Base-by-base conservation (phyloP, 2,329 filamentous ascomycete species). In the Ambrosiella beaveri region DNA sequence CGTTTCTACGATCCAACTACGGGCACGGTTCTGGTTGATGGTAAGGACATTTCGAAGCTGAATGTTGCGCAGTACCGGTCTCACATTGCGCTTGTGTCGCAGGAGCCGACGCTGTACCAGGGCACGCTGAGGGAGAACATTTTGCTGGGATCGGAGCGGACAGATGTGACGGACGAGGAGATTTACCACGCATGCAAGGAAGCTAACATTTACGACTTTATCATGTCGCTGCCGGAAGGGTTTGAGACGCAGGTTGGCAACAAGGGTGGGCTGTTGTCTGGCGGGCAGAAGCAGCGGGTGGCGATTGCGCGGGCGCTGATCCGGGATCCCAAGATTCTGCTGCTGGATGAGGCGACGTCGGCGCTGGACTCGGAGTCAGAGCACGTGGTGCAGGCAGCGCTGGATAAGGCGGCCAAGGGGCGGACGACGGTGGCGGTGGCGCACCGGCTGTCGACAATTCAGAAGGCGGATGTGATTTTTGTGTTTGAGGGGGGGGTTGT, bases 71-170 rank as follows among this genome's bases (percentile, higher is more conserved):
- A 90, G 58, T 96, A 96, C 71, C 84, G 93, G 56, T 82, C 78
- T 15, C 81, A 84, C 68, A 79, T 97, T 62, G 85, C 91, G 0
- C 82, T 98, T 8, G 91, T 98, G 12, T 89, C 85, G 39, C 93
- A 97, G 67, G 93, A 97, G 68, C 91, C 93, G 0, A 95, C 91
- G 0, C 73, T 98, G 0, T 98, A 96, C 71, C 89, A 95, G 68
- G 93, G 91, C 49, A 90, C 85, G 0, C 88, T 98, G 65, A 80
- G 78, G 63, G 90, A 97, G 39, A 97, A 97, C 67, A 88, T 97
- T 62, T 71, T 95, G 4, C 78, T 97, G 1, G 88, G 89, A 9
- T 81, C 81, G 44, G 73, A 85, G 7, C 50, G 56, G 13, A 73
- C 76, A 11, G 75, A 82, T 36, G 78, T 93, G 0, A 70, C 80